A percentile compares a stretch with the other conserved stretches of the same genome.
These are phyloP conservation scores for Hypoxylon lenormandii DNA, from an alignment of 495 filamentous ascomycete species.

Conservation along the genomic window DNA sequence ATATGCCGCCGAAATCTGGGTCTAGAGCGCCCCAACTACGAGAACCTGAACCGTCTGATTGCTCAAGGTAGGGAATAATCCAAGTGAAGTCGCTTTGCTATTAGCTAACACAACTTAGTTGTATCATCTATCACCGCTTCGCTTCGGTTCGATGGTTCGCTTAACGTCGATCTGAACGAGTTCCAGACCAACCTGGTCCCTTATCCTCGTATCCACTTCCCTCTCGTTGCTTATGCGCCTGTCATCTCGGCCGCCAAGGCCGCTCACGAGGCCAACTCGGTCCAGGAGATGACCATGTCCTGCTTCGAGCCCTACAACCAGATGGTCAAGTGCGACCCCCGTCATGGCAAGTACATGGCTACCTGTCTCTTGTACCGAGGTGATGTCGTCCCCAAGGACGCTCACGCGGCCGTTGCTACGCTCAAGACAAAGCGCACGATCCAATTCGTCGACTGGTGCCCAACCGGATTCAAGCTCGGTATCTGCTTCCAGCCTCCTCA, in stretches of 20 bases:
- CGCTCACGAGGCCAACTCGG: slow-evolving; percentile 89
- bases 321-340: slow-evolving; percentile 99
- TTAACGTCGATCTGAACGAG: slow-evolving; percentile 92
- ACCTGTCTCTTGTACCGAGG: slow-evolving; percentile 98
- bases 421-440: slow-evolving; percentile 99
- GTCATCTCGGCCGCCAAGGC: slow-evolving; percentile 85
- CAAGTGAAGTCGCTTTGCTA: neutral
- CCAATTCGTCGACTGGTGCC: slow-evolving; percentile 99
- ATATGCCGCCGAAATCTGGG: slow-evolving; percentile 98
- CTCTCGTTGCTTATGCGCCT: slow-evolving; percentile 87
- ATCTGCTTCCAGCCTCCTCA: slow-evolving; percentile 99
- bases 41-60: slow-evolving; percentile 98
- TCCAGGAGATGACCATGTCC: slow-evolving; percentile 87
- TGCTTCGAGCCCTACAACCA: slow-evolving; percentile 86
- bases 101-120: slow-evolving; percentile 65
- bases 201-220: slow-evolving; percentile 92
- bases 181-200: slow-evolving; percentile 96
- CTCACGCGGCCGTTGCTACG: slow-evolving; percentile 86
- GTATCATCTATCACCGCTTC: slow-evolving; percentile 95
- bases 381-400: slow-evolving; percentile 96
- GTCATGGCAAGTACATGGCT: slow-evolving; percentile 99
- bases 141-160: slow-evolving; percentile 87
- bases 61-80: slow-evolving; percentile 76
- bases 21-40: slow-evolving; percentile 95
- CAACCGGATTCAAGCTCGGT: slow-evolving; percentile 99